Base-by-base conservation (phyloP, 1,284 basidiomycete species). In the Cryptococcus maquisensis region DNA sequence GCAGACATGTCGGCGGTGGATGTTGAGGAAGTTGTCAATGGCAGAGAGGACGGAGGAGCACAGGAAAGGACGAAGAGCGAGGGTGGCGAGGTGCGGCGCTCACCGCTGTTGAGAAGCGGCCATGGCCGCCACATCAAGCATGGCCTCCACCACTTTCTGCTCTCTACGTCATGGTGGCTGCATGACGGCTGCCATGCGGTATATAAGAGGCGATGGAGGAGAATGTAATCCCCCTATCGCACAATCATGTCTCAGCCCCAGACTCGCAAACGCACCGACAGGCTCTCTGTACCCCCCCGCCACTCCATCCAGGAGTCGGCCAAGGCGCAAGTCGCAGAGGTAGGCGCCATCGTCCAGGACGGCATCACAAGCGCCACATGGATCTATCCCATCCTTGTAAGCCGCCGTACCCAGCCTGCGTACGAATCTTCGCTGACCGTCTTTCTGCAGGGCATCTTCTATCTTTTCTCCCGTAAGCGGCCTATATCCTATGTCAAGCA, bases 301-400 rank as follows among this genome's bases (percentile, higher is more conserved):
- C 28, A 32, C 50, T 9, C 36, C 45, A 18, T 28, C 38, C 5
- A 50, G 49, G 64, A 65, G 32, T 62, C 63, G 5, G 67, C 67
- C 41, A 64, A 65, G 52, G 41, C 67, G 12, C 71, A 74, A 54
- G 62, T 71, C n/a, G 49, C 49, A 13, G 63, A 65, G 39, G 66
- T 72, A 5, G 55, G 57, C 4, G 37, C 36, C 32, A 65, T 74
- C 16, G 71, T 70, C 13, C 56, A 61, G 26, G 70, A 76, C 41
- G 78, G 77, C 4, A 67, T 74, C 2, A 56, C 60, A 28, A 75
- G 72, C 55, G 74, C 73, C 12, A 75, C 77, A 3, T 79, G 77
- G 69, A 55, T 70, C 20, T 79, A 79, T 58, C 78, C 78, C 5
- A 38, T 79, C 44, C 58, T 68, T 50, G 77, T 77, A 46, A 61